These are phyloP conservation scores for Diospyros kaki DNA, from an alignment of 148 eudicot genomes.

Conservation along the genomic window DNA sequence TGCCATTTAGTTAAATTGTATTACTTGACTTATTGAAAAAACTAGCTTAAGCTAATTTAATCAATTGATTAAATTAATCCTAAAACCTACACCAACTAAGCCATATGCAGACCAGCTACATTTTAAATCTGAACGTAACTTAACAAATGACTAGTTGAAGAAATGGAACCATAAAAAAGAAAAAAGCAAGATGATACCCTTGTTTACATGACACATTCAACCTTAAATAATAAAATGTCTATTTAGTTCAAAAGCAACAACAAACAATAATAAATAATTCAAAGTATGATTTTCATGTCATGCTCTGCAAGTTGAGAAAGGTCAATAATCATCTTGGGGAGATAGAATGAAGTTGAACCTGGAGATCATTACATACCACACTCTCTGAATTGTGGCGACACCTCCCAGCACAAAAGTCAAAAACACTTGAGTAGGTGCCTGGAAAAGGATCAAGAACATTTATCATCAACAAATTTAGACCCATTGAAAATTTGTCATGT, in stretches of 20 bases:
- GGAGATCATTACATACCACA: slow-evolving; percentile 52
- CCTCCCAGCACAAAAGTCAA: slow-evolving; percentile 91
- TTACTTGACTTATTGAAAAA: not conserved
- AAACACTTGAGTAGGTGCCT: slow-evolving; percentile 76
- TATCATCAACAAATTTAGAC: not conserved
- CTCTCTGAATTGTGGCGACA: slow-evolving; percentile 98
- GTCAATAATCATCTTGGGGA: slow-evolving; percentile 5
- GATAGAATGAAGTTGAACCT: slow-evolving; percentile 2
- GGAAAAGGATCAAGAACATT: slow-evolving; percentile 22
- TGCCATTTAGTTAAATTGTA: not conserved
- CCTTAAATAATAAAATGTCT: not conserved
- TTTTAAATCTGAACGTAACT: not conserved
- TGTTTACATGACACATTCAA: not conserved
- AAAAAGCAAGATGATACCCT: not conserved
- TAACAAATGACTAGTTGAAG: not conserved
- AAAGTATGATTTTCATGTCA: not conserved
- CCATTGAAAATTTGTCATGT: not conserved
- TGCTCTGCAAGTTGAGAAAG: slow-evolving; percentile 1
- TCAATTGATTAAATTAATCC: not conserved
- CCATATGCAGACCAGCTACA: not conserved
- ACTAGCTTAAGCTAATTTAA: not conserved
- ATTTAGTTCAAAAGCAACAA: not conserved
- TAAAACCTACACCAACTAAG: not conserved
- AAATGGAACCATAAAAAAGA: not conserved
- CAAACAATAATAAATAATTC: not conserved